phyloP scores from a whole-genome alignment of 345 rosid species.

The Diplotaxis tenuifolia region DNA sequence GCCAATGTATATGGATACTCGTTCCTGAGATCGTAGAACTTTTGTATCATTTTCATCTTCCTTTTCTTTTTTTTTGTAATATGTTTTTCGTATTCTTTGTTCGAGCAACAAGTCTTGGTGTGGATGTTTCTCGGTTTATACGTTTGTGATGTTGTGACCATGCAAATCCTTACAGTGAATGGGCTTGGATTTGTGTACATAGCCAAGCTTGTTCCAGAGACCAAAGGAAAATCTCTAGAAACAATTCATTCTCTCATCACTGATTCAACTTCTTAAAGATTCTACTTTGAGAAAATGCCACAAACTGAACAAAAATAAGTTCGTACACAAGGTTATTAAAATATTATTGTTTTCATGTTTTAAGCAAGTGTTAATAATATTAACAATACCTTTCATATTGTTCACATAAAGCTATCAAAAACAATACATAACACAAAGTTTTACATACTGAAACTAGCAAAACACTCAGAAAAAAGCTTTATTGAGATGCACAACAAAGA shows the following conservation, averaged over 20 bases:
- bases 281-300: background rate
- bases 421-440: slow-evolving; percentile 3
- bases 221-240: slow-evolving; percentile 51
- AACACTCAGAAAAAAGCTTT: background rate
- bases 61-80: background rate
- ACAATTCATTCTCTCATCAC: slow-evolving; percentile 40
- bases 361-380: background rate
- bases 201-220: slow-evolving; percentile 49
- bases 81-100: too few relatives aligned
- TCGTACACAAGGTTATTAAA: background rate
- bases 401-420: slow-evolving; percentile 21
- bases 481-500: slow-evolving; percentile 4
- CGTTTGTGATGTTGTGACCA: too few relatives aligned
- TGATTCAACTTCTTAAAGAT: background rate
- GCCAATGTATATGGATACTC: too few relatives aligned
- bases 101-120: too few relatives aligned
- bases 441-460: slow-evolving; percentile 14
- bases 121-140: too few relatives aligned
- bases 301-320: background rate
- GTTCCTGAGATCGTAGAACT: too few relatives aligned
- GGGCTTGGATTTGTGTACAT: slow-evolving; percentile 38
- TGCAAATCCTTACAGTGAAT: background rate
- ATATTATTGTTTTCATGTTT: slow-evolving; percentile 20
- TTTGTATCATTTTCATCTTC: background rate
- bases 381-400: slow-evolving; percentile 18